Evolutionary conservation across 139 green algal genomes (phyloP), one percentile per base, ranked within the genome.

Genomic region (Picochlorum sp.): DNA sequence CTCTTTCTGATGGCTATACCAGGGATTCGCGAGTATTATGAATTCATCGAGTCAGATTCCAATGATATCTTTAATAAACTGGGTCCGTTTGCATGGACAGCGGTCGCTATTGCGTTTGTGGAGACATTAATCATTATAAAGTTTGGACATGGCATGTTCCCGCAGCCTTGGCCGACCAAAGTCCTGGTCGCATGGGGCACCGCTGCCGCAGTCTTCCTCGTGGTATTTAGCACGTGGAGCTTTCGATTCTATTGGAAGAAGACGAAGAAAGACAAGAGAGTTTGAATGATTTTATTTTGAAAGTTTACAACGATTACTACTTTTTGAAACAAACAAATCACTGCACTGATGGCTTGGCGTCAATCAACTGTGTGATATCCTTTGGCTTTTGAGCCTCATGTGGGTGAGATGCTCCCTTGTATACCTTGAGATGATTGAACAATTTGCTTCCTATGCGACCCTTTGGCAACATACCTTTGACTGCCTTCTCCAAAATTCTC

Each of bases 401-500:
- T 1, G 90, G 89, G 81, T 99, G 94, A 11, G 70, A 69, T 13
- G 78, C 6, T 21, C 92, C 94, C 73, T 88, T 87, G 84, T 85
- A 97, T 47, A 92, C 85, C 89, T 98, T 98, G 21, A 98, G 81
- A 81, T 98, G 91, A 55, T 77, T 83, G 67, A 88, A 88, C 45
- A 97, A 86, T 50, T 81, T 50, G 23, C 77, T 76, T 18, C 93
- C 94, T 21, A 98, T 74, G 34, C 78, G 65, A 45, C 86, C 86
- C 77, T 97, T 97, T 52, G 94, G 94, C 65, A 99, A 78, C 94
- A 99, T 99, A 60, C 94, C 94, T 73, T 90, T 88, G 2, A 99
- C 90, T 1, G 94, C 91, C 59, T 88, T 86, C 82, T 99, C 94
- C 45, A 99, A 76, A 69, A 99, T 97, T 68, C 94, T 83, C 85